These are phyloP conservation scores for Trebouxia sp. DNA, from an alignment of 139 green algal species.

Conservation along the genomic window DNA sequence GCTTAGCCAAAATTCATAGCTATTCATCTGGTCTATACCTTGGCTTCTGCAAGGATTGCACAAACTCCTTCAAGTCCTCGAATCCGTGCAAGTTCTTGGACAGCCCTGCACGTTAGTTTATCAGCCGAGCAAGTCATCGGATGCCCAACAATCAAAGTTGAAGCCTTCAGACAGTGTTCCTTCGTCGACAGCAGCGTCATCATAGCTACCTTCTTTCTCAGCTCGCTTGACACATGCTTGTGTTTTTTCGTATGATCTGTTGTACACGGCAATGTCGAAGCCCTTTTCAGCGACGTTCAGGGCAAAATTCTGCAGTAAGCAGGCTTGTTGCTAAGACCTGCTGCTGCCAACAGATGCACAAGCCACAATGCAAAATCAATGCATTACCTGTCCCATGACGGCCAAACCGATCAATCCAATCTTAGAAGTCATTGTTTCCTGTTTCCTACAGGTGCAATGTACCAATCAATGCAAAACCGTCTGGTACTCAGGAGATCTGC, in stretches of 20 bases:
- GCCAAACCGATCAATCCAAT: conserved; percentile 96
- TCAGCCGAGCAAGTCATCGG: background rate
- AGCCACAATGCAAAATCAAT: background rate
- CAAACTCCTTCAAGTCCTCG: conserved; percentile 92
- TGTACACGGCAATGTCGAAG: conserved; percentile 97
- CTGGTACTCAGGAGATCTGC: background rate
- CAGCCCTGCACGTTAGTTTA: conserved; percentile 55
- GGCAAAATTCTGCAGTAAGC: conserved; percentile 89
- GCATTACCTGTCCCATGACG: conserved; percentile 96
- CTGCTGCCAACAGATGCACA: background rate
- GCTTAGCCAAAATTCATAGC: background rate
- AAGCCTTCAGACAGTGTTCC: background rate
- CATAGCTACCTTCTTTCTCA: conserved; percentile 80
- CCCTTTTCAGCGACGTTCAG: conserved; percentile 99
- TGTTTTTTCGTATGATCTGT: conserved; percentile 93
- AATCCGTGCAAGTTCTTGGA: conserved; percentile 85
- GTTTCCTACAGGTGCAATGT: conserved; percentile 25
- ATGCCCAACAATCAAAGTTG: background rate
- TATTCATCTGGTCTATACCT: too few species aligned
- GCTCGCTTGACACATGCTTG: conserved; percentile 89
- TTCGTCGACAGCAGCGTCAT: background rate
- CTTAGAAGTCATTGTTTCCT: conserved; percentile 41
- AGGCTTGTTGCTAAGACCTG: too few species aligned
- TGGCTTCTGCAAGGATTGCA: conserved; percentile 89
- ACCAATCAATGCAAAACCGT: conserved; percentile 12